Evolutionary conservation across 2,329 filamentous ascomycete species (phyloP).

Genomic region (Sphaceloma murrayae): DNA sequence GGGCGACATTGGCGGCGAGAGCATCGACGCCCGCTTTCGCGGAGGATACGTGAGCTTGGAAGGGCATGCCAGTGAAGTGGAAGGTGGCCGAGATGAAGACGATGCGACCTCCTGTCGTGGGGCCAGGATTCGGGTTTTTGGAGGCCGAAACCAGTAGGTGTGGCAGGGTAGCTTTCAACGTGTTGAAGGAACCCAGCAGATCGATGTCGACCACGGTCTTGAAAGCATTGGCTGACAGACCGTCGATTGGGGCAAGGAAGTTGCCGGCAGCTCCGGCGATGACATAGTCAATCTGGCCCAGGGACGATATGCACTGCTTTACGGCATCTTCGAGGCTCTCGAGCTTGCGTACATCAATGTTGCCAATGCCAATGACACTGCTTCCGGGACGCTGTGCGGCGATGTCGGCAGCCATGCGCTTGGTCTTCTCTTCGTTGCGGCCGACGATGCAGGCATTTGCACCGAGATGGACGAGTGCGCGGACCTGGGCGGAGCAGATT

Average conservation of each 20-base stretch:
- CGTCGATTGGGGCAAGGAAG: constrained; percentile 77
- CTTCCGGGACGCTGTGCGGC: constrained; percentile 66
- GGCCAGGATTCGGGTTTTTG: constrained; percentile 38
- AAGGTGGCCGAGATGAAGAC: constrained; percentile 85
- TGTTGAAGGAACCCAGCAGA: constrained; percentile 87
- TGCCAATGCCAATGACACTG: constrained; percentile 78
- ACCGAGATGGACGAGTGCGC: constrained; percentile 81
- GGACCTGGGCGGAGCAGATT: constrained; percentile 89
- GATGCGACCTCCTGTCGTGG: constrained; percentile 66
- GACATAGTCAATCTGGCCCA: constrained; percentile 84
- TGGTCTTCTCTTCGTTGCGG: constrained; percentile 80
- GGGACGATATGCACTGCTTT: constrained; percentile 67
- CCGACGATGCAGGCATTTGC: constrained; percentile 92
- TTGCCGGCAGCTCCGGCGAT: constrained; percentile 95
- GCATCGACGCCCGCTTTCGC: constrained; percentile 89
- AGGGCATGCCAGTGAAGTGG: constrained; percentile 75
- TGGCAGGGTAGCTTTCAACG: constrained; percentile 80
- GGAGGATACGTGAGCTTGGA: constrained; percentile 82
- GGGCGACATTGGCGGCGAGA: constrained; percentile 64
- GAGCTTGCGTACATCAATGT: constrained; percentile 55
- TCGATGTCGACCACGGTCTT: constrained; percentile 95
- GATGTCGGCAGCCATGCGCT: constrained; percentile 69
- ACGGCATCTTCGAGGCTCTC: constrained; percentile 64
- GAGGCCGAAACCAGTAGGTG: constrained; percentile 67
- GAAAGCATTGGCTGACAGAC: constrained; percentile 80